These are phyloP conservation scores for Pyrus hybrid DNA, from an alignment of 331 rosid genomes.

Conservation along the genomic window DNA sequence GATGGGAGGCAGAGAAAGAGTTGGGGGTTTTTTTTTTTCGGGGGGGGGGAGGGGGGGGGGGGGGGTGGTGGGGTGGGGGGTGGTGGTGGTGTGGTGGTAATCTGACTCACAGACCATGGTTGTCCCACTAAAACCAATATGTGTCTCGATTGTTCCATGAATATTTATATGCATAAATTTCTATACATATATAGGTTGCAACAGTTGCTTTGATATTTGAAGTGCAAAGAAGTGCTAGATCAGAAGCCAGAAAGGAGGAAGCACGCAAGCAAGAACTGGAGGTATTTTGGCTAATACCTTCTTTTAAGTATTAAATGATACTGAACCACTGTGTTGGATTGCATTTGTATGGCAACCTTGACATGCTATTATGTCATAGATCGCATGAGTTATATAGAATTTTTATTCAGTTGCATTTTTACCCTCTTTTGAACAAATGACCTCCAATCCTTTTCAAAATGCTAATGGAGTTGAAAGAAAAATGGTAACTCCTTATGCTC, in stretches of 20 bases:
- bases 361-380: not conserved
- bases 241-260: constrained; percentile 93
- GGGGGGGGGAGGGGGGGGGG: not conserved
- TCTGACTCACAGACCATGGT: not conserved
- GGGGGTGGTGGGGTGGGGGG: no score
- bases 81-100: no score
- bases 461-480: not conserved
- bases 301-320: no score
- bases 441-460: not conserved
- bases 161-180: constrained; percentile 1
- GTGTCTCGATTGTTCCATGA: not conserved
- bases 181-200: constrained; percentile 62
- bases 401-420: not conserved
- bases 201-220: constrained; percentile 59
- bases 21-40: no score
- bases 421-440: not conserved
- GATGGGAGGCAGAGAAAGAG: no score
- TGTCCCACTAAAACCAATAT: not conserved
- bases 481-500: not conserved
- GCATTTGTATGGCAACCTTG: not conserved
- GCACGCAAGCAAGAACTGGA: constrained; percentile 62
- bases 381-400: not conserved
- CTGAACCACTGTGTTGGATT: not conserved
- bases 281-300: constrained; percentile 34
- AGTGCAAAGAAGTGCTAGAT: constrained; percentile 88